A percentile compares a stretch with the other conserved stretches of the same genome.
Conservation (phyloP, 2,329 filamentous ascomycete genomes). For the Botrytis deweyae region DNA sequence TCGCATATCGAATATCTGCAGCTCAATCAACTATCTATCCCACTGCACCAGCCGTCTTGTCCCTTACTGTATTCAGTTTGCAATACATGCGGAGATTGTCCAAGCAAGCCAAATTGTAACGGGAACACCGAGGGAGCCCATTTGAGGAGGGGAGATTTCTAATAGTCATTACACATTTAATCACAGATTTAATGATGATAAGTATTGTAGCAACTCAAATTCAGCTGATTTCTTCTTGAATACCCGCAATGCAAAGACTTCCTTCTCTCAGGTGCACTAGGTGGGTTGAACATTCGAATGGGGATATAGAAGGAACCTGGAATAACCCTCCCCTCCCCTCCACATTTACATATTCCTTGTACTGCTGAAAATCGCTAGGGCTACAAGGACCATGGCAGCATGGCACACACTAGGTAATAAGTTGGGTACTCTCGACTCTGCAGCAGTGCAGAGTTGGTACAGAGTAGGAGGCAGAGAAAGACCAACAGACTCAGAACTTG, state of each 20-base stretch:
- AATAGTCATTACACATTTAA: background rate
- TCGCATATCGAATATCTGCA: background rate
- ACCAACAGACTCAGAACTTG: background rate
- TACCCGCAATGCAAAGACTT: background rate
- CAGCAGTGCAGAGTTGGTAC: background rate
- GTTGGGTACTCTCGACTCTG: background rate
- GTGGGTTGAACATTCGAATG: background rate
- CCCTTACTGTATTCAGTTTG: background rate
- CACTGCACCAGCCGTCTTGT: background rate
- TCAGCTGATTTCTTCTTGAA: background rate
- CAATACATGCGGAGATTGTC: constrained; percentile 7
- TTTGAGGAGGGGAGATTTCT: background rate
- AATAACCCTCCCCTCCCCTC: background rate
- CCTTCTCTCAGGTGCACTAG: background rate
- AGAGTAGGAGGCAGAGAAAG: background rate
- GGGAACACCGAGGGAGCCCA: background rate
- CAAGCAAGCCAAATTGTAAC: background rate
- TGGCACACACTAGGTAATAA: background rate
- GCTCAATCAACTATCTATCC: background rate
- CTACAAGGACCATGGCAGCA: background rate
- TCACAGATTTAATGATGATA: background rate
- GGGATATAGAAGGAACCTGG: background rate
- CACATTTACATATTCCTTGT: background rate
- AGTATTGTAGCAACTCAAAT: background rate
- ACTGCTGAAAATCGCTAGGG: constrained; percentile 9